Evolutionary conservation across 768 basidiomycete genomes (phyloP).

Genomic region (Suillus subaureus): DNA sequence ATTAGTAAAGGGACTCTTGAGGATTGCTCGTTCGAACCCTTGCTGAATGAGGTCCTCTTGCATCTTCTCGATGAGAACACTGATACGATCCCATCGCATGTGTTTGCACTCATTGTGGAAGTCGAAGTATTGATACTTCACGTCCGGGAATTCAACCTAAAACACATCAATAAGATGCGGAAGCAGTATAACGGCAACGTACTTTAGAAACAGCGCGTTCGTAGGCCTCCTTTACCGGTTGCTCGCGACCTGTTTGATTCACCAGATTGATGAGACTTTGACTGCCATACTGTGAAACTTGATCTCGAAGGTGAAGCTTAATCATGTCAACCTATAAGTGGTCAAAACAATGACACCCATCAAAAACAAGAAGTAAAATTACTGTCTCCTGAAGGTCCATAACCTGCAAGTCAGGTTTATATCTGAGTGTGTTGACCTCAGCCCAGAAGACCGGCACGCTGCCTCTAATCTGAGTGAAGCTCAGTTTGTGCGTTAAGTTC

Average conservation of each 20-base stretch:
- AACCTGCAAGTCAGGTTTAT: constrained; percentile 94
- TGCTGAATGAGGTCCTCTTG: constrained; percentile 68
- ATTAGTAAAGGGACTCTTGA: constrained; percentile 13
- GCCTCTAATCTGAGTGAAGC: constrained; percentile 93
- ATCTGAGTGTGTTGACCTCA: constrained; percentile 92
- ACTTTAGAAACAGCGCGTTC: constrained; percentile 76
- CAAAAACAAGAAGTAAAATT: constrained; percentile 26
- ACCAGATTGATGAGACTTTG: constrained; percentile 87
- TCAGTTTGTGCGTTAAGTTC: constrained; percentile 62
- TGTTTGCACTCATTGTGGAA: constrained; percentile 95
- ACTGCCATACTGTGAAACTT: constrained; percentile 73
- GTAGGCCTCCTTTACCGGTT: constrained; percentile 93
- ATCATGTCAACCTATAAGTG: constrained; percentile 63
- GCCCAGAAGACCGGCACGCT: constrained; percentile 97
- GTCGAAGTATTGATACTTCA: constrained; percentile 94
- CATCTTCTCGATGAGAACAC: constrained; percentile 74
- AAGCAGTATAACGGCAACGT: constrained; percentile 18
- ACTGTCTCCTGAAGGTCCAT: constrained; percentile 93
- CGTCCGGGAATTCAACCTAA: constrained; percentile 64
- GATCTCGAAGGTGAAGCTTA: constrained; percentile 72
- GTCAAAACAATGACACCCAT: constrained; percentile 3
- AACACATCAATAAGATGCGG: constrained; percentile 2
- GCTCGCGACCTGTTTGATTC: constrained; percentile 91
- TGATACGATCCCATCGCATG: constrained; percentile 94
- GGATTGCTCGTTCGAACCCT: constrained; percentile 47